These are phyloP conservation scores for Colletotrichum costaricense DNA, from an alignment of 2,329 filamentous ascomycete genomes.

Conservation along the genomic window DNA sequence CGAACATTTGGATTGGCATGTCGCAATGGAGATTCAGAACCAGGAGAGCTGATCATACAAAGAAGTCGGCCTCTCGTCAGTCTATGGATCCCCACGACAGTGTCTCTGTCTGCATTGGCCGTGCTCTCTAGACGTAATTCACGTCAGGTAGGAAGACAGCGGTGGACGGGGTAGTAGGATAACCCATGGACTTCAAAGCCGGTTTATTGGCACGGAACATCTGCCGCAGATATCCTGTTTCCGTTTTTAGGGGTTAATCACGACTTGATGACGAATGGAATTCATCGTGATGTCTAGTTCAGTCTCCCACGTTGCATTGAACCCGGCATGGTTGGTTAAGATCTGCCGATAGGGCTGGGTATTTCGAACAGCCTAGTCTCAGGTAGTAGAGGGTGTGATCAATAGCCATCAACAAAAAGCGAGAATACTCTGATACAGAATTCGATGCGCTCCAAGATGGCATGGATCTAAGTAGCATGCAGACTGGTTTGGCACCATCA, in stretches of 20 bases:
- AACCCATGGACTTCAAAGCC: background rate
- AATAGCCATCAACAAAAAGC: background rate
- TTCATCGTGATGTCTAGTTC: background rate
- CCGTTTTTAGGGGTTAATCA: background rate
- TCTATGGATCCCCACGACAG: no score
- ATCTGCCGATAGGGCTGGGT: background rate
- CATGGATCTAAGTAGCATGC: no score
- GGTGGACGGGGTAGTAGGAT: no score
- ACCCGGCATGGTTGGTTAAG: background rate
- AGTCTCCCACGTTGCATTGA: background rate
- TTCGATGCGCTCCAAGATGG: no score
- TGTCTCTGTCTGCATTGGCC: no score
- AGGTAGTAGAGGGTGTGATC: background rate
- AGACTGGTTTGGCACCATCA: no score
- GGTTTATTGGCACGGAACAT: accelerated
- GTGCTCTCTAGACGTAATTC: no score
- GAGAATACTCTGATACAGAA: background rate
- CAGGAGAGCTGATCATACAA: background rate
- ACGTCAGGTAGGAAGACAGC: no score
- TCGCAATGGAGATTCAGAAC: background rate
- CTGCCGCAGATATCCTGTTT: background rate
- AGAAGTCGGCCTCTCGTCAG: no score
- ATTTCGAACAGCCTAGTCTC: background rate
- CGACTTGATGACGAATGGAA: background rate
- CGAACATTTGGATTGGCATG: background rate